Percentiles rank a stretch among this genome's conserved stretches.
These are phyloP conservation scores for Protomyces arabidopsidicola DNA, from an alignment of 1,139 yeast genomes.

Conservation along the genomic window DNA sequence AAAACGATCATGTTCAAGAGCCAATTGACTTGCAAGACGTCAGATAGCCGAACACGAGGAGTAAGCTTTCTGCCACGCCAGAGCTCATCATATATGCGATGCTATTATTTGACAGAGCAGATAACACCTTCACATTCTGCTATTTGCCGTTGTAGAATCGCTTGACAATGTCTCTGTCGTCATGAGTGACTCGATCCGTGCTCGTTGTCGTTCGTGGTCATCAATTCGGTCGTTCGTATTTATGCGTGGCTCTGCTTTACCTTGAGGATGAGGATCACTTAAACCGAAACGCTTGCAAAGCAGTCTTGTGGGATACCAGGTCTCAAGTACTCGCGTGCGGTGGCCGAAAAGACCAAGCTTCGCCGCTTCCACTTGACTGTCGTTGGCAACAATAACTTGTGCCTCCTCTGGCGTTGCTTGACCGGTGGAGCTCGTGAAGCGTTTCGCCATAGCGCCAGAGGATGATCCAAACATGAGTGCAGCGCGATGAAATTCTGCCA, in stretches of 20 bases:
- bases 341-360: conserved; percentile 35
- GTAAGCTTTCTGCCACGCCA: too few relatives aligned
- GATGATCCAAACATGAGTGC: conserved; percentile 38
- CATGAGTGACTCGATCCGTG: neutral
- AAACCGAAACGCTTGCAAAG: conserved; percentile 38
- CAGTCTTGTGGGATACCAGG: conserved; percentile 36
- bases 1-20: too few relatives aligned
- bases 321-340: conserved; percentile 34
- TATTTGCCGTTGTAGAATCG: neutral
- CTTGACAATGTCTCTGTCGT: neutral
- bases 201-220: neutral
- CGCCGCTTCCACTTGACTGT: conserved; percentile 34
- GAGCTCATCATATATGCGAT: too few relatives aligned
- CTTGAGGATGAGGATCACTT: neutral
- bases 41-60: neutral
- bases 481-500: conserved; percentile 36
- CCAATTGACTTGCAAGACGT: too few relatives aligned
- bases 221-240: neutral
- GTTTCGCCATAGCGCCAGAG: conserved; percentile 36
- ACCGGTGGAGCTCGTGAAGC: conserved; percentile 34
- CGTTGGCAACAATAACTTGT: neutral
- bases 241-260: neutral
- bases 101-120: too few relatives aligned
- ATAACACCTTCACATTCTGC: neutral
- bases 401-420: neutral